These are phyloP conservation scores for Beauveria caledonica DNA, from an alignment of 2,329 filamentous ascomycete genomes.

Conservation along the genomic window DNA sequence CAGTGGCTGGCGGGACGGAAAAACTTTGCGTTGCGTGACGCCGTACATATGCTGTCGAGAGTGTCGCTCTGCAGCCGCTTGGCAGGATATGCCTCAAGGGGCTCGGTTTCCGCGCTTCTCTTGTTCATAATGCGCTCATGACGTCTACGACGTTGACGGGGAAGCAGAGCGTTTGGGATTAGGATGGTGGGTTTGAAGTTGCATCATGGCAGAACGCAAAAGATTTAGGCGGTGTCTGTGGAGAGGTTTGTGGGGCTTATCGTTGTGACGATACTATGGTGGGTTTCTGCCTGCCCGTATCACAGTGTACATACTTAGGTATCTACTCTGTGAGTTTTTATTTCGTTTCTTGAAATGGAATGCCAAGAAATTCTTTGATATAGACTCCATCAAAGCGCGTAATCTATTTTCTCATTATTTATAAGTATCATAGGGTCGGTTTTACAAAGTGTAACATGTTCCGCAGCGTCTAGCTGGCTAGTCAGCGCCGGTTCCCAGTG, in stretches of 20 bases:
- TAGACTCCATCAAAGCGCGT: no score
- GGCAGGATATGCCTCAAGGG: slow-evolving; percentile 17
- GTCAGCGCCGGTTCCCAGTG: neutral
- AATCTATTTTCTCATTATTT: no score
- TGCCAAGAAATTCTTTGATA: no score
- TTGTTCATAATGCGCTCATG: slow-evolving; percentile 24
- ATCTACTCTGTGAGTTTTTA: no score
- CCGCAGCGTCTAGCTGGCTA: no score
- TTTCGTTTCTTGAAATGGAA: no score
- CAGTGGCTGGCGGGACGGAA: neutral
- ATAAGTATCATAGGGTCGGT: no score
- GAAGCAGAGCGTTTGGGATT: slow-evolving; percentile 10
- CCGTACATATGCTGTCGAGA: slow-evolving; percentile 18
- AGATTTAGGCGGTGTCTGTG: slow-evolving; percentile 25
- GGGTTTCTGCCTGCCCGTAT: neutral
- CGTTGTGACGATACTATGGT: slow-evolving; percentile 8
- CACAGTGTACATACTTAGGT: no score
- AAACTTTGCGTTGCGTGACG: neutral
- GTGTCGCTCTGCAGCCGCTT: slow-evolving; percentile 20
- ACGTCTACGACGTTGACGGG: neutral
- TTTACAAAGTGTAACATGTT: no score
- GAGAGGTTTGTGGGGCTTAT: slow-evolving; percentile 22
- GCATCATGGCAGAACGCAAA: slow-evolving; percentile 24
- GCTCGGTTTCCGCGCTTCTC: slow-evolving; percentile 20
- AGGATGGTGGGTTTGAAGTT: slow-evolving; percentile 4